phyloP scores from a whole-genome alignment of 495 filamentous ascomycete genomes.

The Talaromyces nanjingensis region DNA sequence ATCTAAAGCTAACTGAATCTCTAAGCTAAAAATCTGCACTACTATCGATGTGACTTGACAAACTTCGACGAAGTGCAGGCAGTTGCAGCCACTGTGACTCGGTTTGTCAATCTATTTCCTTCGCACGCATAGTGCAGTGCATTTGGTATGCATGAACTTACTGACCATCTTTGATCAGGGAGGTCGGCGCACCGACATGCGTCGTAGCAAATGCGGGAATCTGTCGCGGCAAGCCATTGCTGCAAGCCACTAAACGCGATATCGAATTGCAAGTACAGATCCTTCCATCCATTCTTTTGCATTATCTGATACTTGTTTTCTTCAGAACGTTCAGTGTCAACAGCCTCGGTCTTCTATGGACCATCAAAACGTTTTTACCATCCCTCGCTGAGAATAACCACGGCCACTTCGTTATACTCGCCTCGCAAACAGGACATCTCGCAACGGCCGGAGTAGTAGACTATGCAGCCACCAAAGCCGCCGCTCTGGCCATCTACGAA shows the following conservation, averaged over 20 bases:
- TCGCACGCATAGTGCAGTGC: neutral
- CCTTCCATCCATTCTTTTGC: constrained; percentile 54
- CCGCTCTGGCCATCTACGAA: constrained; percentile 62
- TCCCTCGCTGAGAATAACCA: constrained; percentile 52
- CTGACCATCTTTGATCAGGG: neutral
- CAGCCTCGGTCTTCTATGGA: constrained; percentile 31
- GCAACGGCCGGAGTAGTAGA: constrained; percentile 58
- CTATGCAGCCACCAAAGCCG: constrained; percentile 65
- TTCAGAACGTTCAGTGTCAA: constrained; percentile 16
- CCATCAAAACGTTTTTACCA: constrained; percentile 67
- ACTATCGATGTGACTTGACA: constrained; percentile 69
- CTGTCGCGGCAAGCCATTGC: constrained; percentile 57
- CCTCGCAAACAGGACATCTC: constrained; percentile 62
- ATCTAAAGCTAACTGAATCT: neutral
- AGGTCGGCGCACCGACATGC: constrained; percentile 9
- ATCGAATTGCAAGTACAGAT: constrained; percentile 21
- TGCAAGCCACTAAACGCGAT: constrained; percentile 53
- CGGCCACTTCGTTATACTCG: constrained; percentile 70
- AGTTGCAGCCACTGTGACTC: constrained; percentile 49
- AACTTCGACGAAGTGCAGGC: constrained; percentile 54
- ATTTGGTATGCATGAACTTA: neutral
- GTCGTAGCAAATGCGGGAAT: constrained; percentile 79
- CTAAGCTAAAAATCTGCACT: constrained; percentile 32
- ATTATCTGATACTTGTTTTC: constrained; percentile 65
- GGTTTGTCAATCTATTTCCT: constrained; percentile 3